A percentile compares a stretch with the other conserved stretches of the same genome.
These are phyloP conservation scores for Fusarium fracticaudum DNA, from an alignment of 2,329 filamentous ascomycete genomes.

Conservation along the genomic window DNA sequence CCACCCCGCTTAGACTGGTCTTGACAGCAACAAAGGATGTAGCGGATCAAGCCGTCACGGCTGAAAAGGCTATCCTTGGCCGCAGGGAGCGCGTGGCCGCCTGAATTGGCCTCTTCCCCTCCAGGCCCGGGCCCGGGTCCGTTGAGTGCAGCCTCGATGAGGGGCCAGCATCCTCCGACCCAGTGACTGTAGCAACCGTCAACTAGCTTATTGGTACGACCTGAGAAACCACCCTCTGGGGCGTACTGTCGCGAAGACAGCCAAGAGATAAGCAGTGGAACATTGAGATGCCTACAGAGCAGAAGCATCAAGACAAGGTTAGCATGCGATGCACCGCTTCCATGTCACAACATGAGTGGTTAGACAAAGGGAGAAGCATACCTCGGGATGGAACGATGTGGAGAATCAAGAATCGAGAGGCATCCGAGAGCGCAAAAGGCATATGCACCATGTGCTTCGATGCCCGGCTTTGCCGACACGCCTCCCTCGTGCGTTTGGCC, in stretches of 20 bases:
- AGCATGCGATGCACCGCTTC: slow-evolving; percentile 49
- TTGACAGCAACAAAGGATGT: slow-evolving; percentile 91
- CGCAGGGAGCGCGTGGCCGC: slow-evolving; percentile 44
- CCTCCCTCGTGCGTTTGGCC: slow-evolving; percentile 96
- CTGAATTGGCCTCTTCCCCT: slow-evolving; percentile 43
- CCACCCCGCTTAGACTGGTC: slow-evolving; percentile 76
- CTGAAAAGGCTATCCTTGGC: slow-evolving; percentile 71
- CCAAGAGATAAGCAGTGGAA: slow-evolving; percentile 84
- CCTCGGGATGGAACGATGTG: slow-evolving; percentile 77
- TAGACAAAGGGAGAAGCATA: slow-evolving; percentile 54
- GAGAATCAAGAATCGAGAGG: slow-evolving; percentile 84
- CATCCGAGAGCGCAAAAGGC: slow-evolving; percentile 94
- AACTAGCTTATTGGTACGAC: slow-evolving; percentile 96
- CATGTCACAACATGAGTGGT: slow-evolving; percentile 48
- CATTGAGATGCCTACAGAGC: slow-evolving; percentile 72
- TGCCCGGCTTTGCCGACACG: slow-evolving; percentile 83
- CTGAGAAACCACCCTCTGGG: slow-evolving; percentile 92
- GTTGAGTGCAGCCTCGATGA: slow-evolving; percentile 82
- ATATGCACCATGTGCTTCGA: slow-evolving; percentile 96
- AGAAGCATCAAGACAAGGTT: slow-evolving; percentile 40
- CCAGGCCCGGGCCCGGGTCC: slow-evolving; percentile 51
- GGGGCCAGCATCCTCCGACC: slow-evolving; percentile 93
- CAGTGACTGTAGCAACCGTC: slow-evolving; percentile 99
- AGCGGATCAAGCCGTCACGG: slow-evolving; percentile 84
- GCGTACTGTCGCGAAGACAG: slow-evolving; percentile 88